A percentile compares a stretch with the other conserved stretches of the same genome.
Conservation (phyloP, 2,329 filamentous ascomycete genomes). For the Cordyceps pruinosa region DNA sequence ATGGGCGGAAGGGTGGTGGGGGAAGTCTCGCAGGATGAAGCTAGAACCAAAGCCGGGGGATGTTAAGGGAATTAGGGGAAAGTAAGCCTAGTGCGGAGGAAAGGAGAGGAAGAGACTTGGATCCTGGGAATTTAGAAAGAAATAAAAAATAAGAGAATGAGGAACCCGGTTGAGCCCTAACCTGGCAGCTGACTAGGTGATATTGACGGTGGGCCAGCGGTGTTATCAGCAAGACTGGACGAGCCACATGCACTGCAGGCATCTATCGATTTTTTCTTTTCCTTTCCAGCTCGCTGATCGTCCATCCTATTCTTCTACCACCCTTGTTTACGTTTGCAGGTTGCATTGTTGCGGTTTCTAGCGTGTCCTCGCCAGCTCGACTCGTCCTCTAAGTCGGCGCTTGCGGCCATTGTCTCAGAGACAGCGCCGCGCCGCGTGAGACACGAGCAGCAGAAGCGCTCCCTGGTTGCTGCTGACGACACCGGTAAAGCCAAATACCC, state of each 20-base stretch:
- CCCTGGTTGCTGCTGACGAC: background rate
- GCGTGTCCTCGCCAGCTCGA: no score
- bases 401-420: no score
- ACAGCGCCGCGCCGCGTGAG: background rate
- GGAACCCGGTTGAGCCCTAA: background rate
- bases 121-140: background rate
- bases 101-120: background rate
- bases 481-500: background rate
- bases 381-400: no score
- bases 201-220: constrained; percentile 2
- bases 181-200: constrained; percentile 1
- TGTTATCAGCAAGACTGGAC: constrained; percentile 8
- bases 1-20: background rate
- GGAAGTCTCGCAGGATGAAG: background rate
- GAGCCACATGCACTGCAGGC: background rate
- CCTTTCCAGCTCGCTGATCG: background rate
- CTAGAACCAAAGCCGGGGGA: constrained; percentile 6
- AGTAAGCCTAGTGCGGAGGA: background rate
- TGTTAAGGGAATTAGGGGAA: background rate
- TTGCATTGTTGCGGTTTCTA: background rate
- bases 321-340: background rate
- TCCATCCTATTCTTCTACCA: background rate
- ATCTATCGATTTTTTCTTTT: background rate
- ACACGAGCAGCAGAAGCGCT: background rate
- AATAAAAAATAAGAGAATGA: background rate